Base-by-base conservation (phyloP, 257 asterid species). In the Solanum ossicruentum region DNA sequence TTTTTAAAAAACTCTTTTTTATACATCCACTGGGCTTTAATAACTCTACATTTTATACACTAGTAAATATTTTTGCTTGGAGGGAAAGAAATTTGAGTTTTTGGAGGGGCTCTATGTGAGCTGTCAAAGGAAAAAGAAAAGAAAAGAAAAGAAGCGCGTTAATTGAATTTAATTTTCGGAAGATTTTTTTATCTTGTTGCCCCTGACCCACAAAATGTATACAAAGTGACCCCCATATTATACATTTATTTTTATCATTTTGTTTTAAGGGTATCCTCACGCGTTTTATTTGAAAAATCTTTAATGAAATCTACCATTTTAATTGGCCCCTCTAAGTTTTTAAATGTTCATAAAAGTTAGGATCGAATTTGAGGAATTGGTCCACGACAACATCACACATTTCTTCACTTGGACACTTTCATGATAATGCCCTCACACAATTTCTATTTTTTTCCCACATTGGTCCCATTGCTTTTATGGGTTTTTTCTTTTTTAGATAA, bases 371-470 rank as follows among this genome's bases (percentile, higher is more conserved):
- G 82, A 26, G 63, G 47, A 78, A 78, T 52, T 78, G 65, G 83
- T 78, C 83, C 83, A 52, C 83, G 41, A 78, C 43, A 78, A 52
- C 83, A 78, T 78, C 83, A 78, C 83, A 78, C 83, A 78, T 78
- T 78, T 52, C 65, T 78, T 78, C 49, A 78, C 63, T 78, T 78
- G 13, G 83, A 52, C 28, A 78, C 63, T 78, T 78, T 52, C 83
- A 78, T 52, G 17, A 52, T 78, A 78, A 78, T 52, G 47, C 49
- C 65, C 49, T 52, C 26, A 26, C 83, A 26, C 57, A 13, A 78
- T 26, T 15, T 52, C 28, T 52, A 52, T 52, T 78, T 75, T 49
- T 16, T 16, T 11, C 10, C 65, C 17, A 51, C 65, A 52, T 8
- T 52, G 83, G 66, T 32, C 83, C 82, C 49, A 78, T 78, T 52